These are phyloP conservation scores for Cladosporium cucumerinum DNA, from an alignment of 2,329 filamentous ascomycete genomes.

Conservation along the genomic window DNA sequence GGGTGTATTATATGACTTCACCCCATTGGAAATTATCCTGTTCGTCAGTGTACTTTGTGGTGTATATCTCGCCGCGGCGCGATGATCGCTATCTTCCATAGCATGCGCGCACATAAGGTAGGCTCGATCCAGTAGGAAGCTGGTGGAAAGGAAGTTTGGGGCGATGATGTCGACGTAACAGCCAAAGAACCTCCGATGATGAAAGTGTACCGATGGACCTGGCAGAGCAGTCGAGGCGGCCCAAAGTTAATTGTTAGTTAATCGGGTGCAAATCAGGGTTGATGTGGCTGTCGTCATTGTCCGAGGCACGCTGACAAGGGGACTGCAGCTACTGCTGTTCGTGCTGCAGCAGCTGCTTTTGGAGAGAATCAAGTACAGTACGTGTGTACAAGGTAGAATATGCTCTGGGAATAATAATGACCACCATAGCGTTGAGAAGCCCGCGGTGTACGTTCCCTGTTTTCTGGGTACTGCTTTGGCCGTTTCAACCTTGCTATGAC, in stretches of 20 bases:
- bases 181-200: background rate
- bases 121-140: background rate
- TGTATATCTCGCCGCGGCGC: background rate
- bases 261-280: background rate
- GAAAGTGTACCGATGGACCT: background rate
- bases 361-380: background rate
- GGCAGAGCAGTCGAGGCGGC: background rate
- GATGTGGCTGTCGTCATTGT: background rate
- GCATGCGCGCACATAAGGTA: background rate
- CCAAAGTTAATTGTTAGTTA: conserved; percentile 4
- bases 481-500: background rate
- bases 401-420: background rate
- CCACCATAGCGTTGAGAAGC: background rate
- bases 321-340: background rate
- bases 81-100: background rate
- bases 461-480: background rate
- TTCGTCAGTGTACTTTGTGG: background rate
- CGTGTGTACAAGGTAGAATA: background rate
- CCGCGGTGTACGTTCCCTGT: background rate
- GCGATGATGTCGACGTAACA: conserved; percentile 12
- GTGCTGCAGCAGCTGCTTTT: background rate
- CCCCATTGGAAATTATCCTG: background rate
- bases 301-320: background rate
- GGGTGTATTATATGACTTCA: background rate
- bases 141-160: conserved; percentile 8